These are phyloP conservation scores for Patellifolia procumbens DNA, from an alignment of 179 eudicot genomes.

Conservation along the genomic window DNA sequence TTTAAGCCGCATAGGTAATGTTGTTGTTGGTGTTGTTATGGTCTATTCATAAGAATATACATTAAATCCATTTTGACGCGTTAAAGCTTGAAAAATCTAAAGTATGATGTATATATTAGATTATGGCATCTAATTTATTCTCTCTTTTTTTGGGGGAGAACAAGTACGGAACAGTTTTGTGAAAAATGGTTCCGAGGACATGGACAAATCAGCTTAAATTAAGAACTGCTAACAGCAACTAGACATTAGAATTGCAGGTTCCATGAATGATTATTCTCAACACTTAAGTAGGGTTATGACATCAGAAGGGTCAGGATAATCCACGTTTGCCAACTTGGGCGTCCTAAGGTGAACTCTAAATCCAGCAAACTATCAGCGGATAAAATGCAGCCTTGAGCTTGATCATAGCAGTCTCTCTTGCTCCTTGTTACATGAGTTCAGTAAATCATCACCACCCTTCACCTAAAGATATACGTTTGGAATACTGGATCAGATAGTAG, in stretches of 20 bases:
- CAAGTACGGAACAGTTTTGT: background rate
- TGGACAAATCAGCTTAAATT: background rate
- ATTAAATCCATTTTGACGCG: too few relatives aligned
- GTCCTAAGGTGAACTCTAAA: constrained; percentile 60
- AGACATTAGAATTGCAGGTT: background rate
- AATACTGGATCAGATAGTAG: background rate
- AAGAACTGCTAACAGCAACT: background rate
- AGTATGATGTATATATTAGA: too few relatives aligned
- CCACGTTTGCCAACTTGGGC: constrained; percentile 46
- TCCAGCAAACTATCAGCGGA: constrained; percentile 35
- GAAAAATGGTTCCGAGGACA: constrained; percentile 1
- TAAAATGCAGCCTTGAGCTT: constrained; percentile 11
- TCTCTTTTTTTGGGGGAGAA: too few relatives aligned
- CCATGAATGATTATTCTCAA: background rate
- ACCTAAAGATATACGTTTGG: constrained; percentile 19
- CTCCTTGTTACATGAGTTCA: constrained; percentile 22
- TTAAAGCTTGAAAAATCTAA: too few relatives aligned
- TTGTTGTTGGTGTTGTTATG: too few relatives aligned
- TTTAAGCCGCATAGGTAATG: too few relatives aligned
- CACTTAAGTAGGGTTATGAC: constrained; percentile 38
- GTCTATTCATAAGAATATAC: too few relatives aligned
- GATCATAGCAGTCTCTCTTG: constrained; percentile 21
- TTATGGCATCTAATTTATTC: too few relatives aligned
- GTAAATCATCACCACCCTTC: constrained; percentile 14
- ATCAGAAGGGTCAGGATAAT: constrained; percentile 32